Percentiles rank a stretch among this genome's conserved stretches.
phyloP scores from a whole-genome alignment of 116 monocot species.

The Thalassia testudinum region DNA sequence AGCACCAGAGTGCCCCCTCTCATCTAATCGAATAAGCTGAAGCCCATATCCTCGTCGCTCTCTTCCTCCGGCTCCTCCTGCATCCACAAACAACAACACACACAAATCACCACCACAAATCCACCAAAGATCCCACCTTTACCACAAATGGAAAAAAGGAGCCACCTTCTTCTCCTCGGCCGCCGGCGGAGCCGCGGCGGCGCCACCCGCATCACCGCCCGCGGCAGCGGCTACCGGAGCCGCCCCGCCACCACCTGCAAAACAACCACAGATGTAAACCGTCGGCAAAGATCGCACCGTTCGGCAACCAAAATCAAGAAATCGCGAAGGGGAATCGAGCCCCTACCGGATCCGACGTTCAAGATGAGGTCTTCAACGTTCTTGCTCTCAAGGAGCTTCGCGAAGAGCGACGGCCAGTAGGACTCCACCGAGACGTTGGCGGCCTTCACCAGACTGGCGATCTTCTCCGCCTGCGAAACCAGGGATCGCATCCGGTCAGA shows the following conservation, averaged over 20 bases:
- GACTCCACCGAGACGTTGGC: constrained; percentile 60
- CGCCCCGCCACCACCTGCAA: constrained; percentile 48
- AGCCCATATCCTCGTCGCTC: constrained; percentile 74
- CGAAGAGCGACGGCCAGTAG: constrained; percentile 65
- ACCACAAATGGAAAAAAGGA: background rate
- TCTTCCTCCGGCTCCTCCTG: constrained; percentile 67
- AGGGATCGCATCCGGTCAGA: background rate
- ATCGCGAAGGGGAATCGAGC: background rate
- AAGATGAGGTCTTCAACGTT: constrained; percentile 62
- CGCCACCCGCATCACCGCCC: constrained; percentile 20
- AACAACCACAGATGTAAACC: too few relatives aligned
- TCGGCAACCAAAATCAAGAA: background rate
- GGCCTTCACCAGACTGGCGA: constrained; percentile 48
- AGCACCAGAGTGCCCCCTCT: background rate
- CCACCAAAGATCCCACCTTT: background rate
- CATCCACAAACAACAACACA: constrained; percentile 1
- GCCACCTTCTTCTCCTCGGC: constrained; percentile 68
- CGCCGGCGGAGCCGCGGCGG: constrained; percentile 21
- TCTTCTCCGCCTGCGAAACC: constrained; percentile 57
- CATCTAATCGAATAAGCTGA: constrained; percentile 56
- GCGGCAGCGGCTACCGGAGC: constrained; percentile 24
- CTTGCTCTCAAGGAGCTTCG: constrained; percentile 58
- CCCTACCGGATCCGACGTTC: constrained; percentile 43
- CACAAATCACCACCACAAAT: background rate
- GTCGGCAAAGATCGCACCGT: too few relatives aligned